Base-by-base conservation (phyloP, 345 rosid species). In the Euclidium syriacum region DNA sequence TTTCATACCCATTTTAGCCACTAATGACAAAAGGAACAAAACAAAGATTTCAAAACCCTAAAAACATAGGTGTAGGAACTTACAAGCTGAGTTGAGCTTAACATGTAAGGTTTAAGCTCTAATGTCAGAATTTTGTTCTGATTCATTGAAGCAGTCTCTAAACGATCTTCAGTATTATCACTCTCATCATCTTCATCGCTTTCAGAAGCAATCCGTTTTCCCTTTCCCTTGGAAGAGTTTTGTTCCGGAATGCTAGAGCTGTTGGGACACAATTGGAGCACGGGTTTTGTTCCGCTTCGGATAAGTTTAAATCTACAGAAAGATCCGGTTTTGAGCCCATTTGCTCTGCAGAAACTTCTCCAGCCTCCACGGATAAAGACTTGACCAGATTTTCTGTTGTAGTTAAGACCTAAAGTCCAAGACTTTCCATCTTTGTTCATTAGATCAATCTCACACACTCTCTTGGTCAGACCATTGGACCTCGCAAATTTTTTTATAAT, bases 1-100 rank as follows among this genome's bases (percentile, higher is more conserved):
- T 48, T 29, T 20, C 16, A 49, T n/a, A 49, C 34, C 25, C 44
- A 58, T 48, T 49, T 47, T 14, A 54, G 70, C 16, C 15, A n/a
- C n/a, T n/a, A 43, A 42, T 23, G 23, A 36, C 41, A 44, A 39
- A 7, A n/a, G n/a, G n/a, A n/a, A 11, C 6, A 1, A 10, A 26
- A 1, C n/a, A 26, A 42, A 55, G 22, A 10, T 27, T 32, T 34
- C n/a, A 3, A 11, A 25, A 9, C 8, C 43, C 34, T 25, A 3
- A 43, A n/a, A 55, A n/a, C 10, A 49, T 49, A 58, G 17, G 17
- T 40, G 20, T 11, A 22, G 19, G 27, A 36, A 58, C 72, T 50
- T 67, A 67, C 72, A 58, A 67, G 58, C 50, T 67, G 65, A 40
- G 58, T 6, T 20, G 38, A 11, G 36, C 11, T 58, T 0, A 58